A percentile compares a stretch with the other conserved stretches of the same genome.
Conservation (phyloP, 768 basidiomycete genomes). For the Gautieria morchelliformis region DNA sequence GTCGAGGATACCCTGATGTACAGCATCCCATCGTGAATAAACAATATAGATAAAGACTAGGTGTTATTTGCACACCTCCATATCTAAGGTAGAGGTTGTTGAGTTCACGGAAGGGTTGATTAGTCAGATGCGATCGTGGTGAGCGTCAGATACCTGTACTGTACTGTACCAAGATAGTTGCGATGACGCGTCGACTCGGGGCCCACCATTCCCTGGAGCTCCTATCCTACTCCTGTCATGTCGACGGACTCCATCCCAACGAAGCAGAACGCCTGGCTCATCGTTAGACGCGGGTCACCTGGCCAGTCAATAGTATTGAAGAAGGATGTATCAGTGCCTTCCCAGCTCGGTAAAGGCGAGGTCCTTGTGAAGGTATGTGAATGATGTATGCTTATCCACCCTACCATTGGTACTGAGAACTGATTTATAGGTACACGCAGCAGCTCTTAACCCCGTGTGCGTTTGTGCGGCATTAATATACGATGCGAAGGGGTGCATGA, state of each 20-base stretch:
- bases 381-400: not conserved
- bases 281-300: slow-evolving; percentile 20
- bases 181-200: too few relatives aligned
- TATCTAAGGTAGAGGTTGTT: not conserved
- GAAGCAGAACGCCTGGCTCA: slow-evolving; percentile 18
- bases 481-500: not conserved
- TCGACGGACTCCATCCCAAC: not conserved
- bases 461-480: not conserved
- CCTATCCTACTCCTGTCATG: not conserved
- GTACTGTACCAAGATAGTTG: too few relatives aligned
- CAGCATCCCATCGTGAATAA: not conserved
- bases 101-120: not conserved
- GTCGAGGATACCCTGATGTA: slow-evolving; percentile 28
- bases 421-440: slow-evolving; percentile 27
- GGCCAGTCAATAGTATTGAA: slow-evolving; percentile 20
- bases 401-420: not conserved
- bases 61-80: slow-evolving; percentile 1
- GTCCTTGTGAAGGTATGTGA: slow-evolving; percentile 34
- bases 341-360: slow-evolving; percentile 27
- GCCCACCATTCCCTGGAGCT: not conserved
- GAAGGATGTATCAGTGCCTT: slow-evolving; percentile 21
- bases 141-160: too few relatives aligned
- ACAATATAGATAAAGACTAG: not conserved
- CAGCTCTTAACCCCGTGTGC: slow-evolving; percentile 62
- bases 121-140: not conserved